These are phyloP conservation scores for Suaeda aralocaspica DNA, from an alignment of 148 eudicot species.

Conservation along the genomic window DNA sequence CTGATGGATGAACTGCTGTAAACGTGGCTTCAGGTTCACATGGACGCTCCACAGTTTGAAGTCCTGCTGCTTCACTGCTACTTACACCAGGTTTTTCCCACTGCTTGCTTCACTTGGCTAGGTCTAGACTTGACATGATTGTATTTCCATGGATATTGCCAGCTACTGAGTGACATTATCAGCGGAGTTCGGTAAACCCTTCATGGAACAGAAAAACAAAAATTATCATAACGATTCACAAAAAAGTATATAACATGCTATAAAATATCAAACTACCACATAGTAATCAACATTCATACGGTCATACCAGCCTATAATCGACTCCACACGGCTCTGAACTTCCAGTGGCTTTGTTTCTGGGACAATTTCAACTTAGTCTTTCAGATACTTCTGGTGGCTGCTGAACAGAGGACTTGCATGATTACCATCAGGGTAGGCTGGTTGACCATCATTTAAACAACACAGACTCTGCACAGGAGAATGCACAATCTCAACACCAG, in stretches of 20 bases:
- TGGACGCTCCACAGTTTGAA: conserved; percentile 61
- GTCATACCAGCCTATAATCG: conserved; percentile 55
- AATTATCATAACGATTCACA: conserved; percentile 2
- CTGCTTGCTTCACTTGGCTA: conserved; percentile 29
- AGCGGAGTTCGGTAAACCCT: conserved; percentile 37
- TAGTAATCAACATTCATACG: background rate
- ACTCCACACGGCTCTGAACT: conserved; percentile 33
- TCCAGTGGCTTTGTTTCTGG: conserved; percentile 76
- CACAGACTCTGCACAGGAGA: conserved; percentile 38
- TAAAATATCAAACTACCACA: background rate
- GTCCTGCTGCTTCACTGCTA: conserved; percentile 34
- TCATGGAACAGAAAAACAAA: conserved; percentile 3
- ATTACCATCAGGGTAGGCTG: conserved; percentile 30
- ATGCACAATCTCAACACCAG: conserved; percentile 37
- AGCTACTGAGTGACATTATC: conserved; percentile 29
- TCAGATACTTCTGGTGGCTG: conserved; percentile 42
- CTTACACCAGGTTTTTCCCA: conserved; percentile 30
- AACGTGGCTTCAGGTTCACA: conserved; percentile 78
- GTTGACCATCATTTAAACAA: conserved; percentile 38
- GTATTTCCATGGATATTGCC: conserved; percentile 27
- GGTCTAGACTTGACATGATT: conserved; percentile 35
- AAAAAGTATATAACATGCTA: background rate
- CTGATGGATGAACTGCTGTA: conserved; percentile 46
- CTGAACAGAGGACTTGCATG: conserved; percentile 34
- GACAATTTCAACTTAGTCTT: conserved; percentile 65